Evolutionary conservation across 805 yeast species (phyloP), one percentile per base, ranked within the genome.

Genomic region (Jamesozyma gamospora): DNA sequence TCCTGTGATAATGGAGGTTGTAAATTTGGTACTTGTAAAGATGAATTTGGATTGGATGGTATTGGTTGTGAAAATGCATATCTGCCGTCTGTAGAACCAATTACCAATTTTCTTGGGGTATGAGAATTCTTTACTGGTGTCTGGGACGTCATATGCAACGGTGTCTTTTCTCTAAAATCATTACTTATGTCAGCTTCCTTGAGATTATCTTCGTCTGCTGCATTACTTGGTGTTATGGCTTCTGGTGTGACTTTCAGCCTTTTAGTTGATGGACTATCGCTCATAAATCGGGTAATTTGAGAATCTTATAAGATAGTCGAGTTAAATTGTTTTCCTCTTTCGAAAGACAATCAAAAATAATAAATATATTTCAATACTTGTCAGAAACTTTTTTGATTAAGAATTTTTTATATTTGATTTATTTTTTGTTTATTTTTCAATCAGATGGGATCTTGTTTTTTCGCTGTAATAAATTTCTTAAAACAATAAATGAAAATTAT

Each of bases 1-100:
- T 26, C 32, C 26, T 37, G 58, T 26, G 55, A 55, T 9, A 41
- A 38, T 14, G 65, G 64, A 3, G 66, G 64, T 24, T 58, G 60
- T 26, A 55, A 44, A 28, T 41, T 43, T 12, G 60, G 59, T 1
- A 49, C 53, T 32, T 54, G 56, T 15, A 51, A 39, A 7, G 59
- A 45, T 7, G 54, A 42, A 6, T 16, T 32, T 5, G 38, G 11
- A 14, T n/a, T 25, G 9, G 57, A 42, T 18, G 46, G 35, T 11
- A 46, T 44, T 1, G 60, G 47, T 28, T 60, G 64, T 11, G 50
- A 49, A 15, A 42, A 34, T 32, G 53, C 51, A 41, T 45, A 50
- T 27, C 46, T 36, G 26, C 47, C 39, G 7, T 55, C 58, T 7
- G 46, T 39, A 9, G 55, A 46, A 1, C 50, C 54, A 8, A 54